Conservation (phyloP, 371 early-diverging fungal species). For the Aphelidium insulamus region DNA sequence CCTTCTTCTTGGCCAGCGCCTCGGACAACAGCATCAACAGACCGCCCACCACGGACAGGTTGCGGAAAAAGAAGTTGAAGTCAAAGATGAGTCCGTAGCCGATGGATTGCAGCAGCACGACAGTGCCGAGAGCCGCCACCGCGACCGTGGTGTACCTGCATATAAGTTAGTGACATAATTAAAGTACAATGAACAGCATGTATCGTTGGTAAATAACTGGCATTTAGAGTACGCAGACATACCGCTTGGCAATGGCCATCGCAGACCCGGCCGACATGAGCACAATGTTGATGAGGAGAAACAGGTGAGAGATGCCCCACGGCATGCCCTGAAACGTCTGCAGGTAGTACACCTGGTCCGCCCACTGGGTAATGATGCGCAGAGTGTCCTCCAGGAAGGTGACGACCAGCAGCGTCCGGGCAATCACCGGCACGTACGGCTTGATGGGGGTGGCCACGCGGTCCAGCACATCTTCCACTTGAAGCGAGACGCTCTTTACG, state of each 20-base stretch:
- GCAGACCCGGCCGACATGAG: too few species aligned
- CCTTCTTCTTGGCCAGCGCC: conserved; percentile 28
- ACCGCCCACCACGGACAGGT: conserved; percentile 76
- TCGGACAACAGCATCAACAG: conserved; percentile 83
- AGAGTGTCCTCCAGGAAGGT: conserved; percentile 88
- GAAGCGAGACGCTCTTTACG: conserved; percentile 5
- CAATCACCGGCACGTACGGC: conserved; percentile 73
- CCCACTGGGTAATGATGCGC: conserved; percentile 66
- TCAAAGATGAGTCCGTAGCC: conserved; percentile 86
- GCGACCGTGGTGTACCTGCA: conserved; percentile 51
- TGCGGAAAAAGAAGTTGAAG: conserved; percentile 66
- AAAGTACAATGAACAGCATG: background rate
- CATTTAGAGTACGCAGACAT: conserved; percentile 7
- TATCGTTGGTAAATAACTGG: background rate
- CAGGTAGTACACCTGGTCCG: conserved; percentile 62
- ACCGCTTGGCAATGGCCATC: too few species aligned
- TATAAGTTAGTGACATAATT: background rate
- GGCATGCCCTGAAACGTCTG: conserved; percentile 53
- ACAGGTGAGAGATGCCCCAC: conserved; percentile 48
- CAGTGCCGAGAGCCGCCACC: conserved; percentile 49
- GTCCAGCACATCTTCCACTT: conserved; percentile 55
- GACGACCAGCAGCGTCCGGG: conserved; percentile 73
- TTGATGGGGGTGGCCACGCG: conserved; percentile 52
- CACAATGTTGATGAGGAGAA: conserved; percentile 50
- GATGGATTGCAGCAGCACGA: conserved; percentile 63